Evolutionary conservation across 2,329 filamentous ascomycete species (phyloP).

Genomic region (Colletotrichum magnum): DNA sequence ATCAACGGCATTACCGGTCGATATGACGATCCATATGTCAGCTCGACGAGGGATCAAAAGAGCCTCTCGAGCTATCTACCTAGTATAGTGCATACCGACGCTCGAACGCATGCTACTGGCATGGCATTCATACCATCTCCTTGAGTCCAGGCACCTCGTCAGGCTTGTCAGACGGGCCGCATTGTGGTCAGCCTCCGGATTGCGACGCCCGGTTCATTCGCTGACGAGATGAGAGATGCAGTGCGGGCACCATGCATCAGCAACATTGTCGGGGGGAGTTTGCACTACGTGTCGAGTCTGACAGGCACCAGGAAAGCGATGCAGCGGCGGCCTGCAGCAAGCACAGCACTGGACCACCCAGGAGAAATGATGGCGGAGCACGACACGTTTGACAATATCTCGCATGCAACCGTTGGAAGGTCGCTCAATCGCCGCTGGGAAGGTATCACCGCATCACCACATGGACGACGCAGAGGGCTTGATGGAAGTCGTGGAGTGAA

Average conservation of each 20-base stretch:
- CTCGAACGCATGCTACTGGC: background rate
- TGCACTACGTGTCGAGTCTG: slow-evolving; percentile 36
- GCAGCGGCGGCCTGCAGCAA: slow-evolving; percentile 21
- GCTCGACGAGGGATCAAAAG: slow-evolving; percentile 6
- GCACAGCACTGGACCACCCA: slow-evolving; percentile 12
- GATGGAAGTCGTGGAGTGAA: slow-evolving; percentile 1
- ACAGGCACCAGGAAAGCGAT: slow-evolving; percentile 28
- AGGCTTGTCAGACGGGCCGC: background rate
- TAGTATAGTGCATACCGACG: background rate
- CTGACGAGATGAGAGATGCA: background rate
- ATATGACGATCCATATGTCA: slow-evolving; percentile 26
- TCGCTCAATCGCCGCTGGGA: slow-evolving; percentile 22
- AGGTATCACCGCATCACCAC: slow-evolving; percentile 9
- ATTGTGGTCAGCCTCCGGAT: background rate
- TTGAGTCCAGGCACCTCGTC: background rate
- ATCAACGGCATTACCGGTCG: slow-evolving; percentile 2
- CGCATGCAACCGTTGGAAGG: slow-evolving; percentile 29
- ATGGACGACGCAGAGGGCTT: background rate
- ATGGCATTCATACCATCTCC: background rate
- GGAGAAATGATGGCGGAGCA: slow-evolving; percentile 21
- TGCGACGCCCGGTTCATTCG: background rate
- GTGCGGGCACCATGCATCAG: slow-evolving; percentile 5
- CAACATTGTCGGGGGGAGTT: slow-evolving; percentile 16
- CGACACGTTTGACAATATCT: slow-evolving; percentile 26
- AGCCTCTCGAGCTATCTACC: background rate